These are phyloP conservation scores for Agastache rugosa DNA, from an alignment of 257 asterid genomes.

Conservation along the genomic window DNA sequence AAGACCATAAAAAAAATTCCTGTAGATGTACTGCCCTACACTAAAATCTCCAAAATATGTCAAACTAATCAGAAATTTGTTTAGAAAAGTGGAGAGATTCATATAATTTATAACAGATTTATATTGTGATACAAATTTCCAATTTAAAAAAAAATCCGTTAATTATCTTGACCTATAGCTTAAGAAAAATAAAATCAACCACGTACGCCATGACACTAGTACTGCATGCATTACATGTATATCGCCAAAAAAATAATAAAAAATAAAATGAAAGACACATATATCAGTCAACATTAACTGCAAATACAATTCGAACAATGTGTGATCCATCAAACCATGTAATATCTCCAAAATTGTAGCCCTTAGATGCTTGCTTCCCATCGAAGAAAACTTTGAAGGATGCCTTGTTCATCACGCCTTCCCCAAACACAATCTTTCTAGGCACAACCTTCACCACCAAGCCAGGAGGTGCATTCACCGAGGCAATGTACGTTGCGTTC, in stretches of 20 bases:
- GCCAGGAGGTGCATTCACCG: slow-evolving; percentile 56
- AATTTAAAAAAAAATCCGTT: too few species aligned
- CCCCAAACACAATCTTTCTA: slow-evolving; percentile 37
- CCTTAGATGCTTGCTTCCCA: slow-evolving; percentile 55
- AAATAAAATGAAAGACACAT: not conserved
- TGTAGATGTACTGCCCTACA: too few species aligned
- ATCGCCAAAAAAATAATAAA: not conserved
- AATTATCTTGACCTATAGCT: too few species aligned
- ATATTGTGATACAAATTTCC: too few species aligned
- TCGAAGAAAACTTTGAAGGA: slow-evolving; percentile 61
- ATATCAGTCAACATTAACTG: slow-evolving; percentile 52
- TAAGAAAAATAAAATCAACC: too few species aligned
- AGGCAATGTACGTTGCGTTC: slow-evolving; percentile 49
- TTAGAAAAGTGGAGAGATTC: too few species aligned
- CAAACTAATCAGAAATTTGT: too few species aligned
- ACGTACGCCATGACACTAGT: too few species aligned
- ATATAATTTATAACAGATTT: too few species aligned
- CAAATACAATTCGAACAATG: slow-evolving; percentile 60
- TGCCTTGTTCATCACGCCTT: slow-evolving; percentile 32
- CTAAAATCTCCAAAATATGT: too few species aligned
- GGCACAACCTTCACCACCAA: slow-evolving; percentile 56
- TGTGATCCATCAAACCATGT: slow-evolving; percentile 71
- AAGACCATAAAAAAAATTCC: too few species aligned
- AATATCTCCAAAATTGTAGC: slow-evolving; percentile 64
- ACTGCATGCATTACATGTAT: too few species aligned